Conservation (phyloP, 2,329 filamentous ascomycete species). For the Fonsecaea multimorphosa region DNA sequence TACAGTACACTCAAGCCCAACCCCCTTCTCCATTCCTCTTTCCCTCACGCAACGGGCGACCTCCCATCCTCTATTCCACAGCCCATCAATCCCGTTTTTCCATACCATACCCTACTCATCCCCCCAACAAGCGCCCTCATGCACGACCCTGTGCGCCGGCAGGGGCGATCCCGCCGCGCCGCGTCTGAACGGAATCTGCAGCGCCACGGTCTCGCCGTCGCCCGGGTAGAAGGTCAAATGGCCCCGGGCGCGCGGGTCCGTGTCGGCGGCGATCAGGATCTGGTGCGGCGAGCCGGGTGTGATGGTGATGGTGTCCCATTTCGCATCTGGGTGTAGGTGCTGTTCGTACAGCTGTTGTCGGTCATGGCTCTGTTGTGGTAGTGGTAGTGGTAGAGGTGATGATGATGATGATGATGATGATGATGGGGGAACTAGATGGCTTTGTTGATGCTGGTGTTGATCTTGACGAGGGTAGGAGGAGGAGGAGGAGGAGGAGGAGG, state of each 20-base stretch:
- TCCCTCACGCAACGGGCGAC: too few species aligned
- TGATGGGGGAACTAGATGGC: too few species aligned
- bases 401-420: too few species aligned
- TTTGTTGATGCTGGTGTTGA: neutral
- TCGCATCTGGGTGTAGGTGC: conserved; percentile 2
- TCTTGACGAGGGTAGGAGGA: neutral
- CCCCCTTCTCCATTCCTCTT: too few species aligned
- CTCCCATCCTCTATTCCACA: too few species aligned
- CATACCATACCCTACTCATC: conserved; percentile 6
- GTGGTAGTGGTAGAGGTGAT: too few species aligned
- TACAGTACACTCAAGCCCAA: too few species aligned
- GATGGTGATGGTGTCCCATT: conserved; percentile 18
- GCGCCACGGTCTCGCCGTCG: conserved; percentile 38
- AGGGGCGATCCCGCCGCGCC: neutral
- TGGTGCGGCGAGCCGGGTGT: conserved; percentile 18
- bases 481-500: neutral
- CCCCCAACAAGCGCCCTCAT: conserved; percentile 21
- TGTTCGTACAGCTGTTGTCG: neutral
- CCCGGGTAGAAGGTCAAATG: conserved; percentile 42
- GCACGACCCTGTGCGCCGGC: conserved; percentile 24
- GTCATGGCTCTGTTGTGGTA: neutral
- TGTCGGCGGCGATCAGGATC: conserved; percentile 41
- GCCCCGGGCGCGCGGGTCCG: conserved; percentile 36
- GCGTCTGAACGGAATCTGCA: conserved; percentile 40
- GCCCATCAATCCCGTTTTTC: too few species aligned